These are phyloP conservation scores for Fusarium illudens DNA, from an alignment of 2,329 filamentous ascomycete species.

Conservation along the genomic window DNA sequence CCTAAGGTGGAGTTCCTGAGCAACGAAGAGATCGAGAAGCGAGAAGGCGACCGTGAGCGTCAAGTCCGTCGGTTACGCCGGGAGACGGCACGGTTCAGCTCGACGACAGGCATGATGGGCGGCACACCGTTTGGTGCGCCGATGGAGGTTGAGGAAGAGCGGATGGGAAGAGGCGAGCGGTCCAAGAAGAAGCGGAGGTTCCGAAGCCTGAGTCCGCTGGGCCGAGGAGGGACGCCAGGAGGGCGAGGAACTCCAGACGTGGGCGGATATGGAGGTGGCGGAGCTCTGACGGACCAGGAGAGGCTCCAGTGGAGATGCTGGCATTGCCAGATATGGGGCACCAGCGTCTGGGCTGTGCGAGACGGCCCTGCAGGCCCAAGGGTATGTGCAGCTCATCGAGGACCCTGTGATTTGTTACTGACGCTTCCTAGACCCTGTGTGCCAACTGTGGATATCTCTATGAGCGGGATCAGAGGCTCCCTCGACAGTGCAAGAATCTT, in stretches of 20 bases:
- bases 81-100: constrained; percentile 92
- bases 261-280: constrained; percentile 75
- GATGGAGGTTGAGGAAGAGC: constrained; percentile 72
- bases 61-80: constrained; percentile 86
- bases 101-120: constrained; percentile 81
- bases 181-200: constrained; percentile 96
- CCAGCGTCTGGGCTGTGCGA: constrained; percentile 91
- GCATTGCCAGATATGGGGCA: constrained; percentile 89
- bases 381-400: constrained; percentile 60
- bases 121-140: constrained; percentile 72
- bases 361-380: constrained; percentile 87
- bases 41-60: constrained; percentile 91
- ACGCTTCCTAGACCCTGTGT: constrained; percentile 74
- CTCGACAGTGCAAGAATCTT: constrained; percentile 58
- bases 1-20: constrained; percentile 82
- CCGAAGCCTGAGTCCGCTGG: constrained; percentile 83
- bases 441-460: constrained; percentile 92
- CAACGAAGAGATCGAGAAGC: constrained; percentile 97
- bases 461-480: constrained; percentile 85
- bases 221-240: constrained; percentile 69
- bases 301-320: constrained; percentile 84
- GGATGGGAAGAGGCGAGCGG: constrained; percentile 89
- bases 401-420: constrained; percentile 9
- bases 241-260: constrained; percentile 84
- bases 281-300: constrained; percentile 78